phyloP scores from a whole-genome alignment of 2,329 filamentous ascomycete species.

The Trichoderma sp. region DNA sequence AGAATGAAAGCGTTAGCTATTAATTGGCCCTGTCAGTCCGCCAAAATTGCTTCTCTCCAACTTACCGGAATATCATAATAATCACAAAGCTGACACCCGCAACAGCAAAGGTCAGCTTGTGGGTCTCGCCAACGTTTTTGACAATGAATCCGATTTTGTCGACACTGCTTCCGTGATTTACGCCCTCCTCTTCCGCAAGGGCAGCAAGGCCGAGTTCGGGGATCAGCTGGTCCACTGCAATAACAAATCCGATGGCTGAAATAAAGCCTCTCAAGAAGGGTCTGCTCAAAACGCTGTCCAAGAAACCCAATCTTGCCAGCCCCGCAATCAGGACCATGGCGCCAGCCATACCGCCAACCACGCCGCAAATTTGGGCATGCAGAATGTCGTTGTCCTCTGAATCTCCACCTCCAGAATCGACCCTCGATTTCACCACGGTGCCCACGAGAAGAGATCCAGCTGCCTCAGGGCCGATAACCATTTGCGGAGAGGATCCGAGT shows the following conservation, averaged over 20 bases:
- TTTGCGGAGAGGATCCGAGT: conserved; percentile 85
- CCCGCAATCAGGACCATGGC: conserved; percentile 87
- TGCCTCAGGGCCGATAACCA: conserved; percentile 93
- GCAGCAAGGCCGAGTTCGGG: conserved; percentile 78
- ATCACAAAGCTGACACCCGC: conserved; percentile 77
- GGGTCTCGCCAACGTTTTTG: conserved; percentile 62
- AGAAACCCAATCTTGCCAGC: conserved; percentile 79
- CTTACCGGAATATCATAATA: conserved; percentile 86
- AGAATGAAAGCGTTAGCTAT: background rate
- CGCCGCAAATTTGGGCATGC: conserved; percentile 81
- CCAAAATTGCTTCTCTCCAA: background rate
- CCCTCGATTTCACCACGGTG: conserved; percentile 75
- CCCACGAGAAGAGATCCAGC: conserved; percentile 89
- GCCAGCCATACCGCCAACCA: conserved; percentile 84
- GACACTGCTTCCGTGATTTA: conserved; percentile 79
- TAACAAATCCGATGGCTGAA: conserved; percentile 93
- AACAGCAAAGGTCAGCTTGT: conserved; percentile 73
- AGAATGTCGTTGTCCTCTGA: conserved; percentile 63
- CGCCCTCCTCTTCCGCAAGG: conserved; percentile 61
- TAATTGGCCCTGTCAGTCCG: background rate
- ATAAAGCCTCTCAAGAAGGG: conserved; percentile 95
- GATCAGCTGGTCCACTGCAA: conserved; percentile 90
- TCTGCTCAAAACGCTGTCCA: conserved; percentile 90
- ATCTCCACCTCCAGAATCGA: conserved; percentile 61
- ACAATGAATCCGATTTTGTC: conserved; percentile 82